Evolutionary conservation across 2,329 filamentous ascomycete genomes (phyloP), one percentile per base, ranked within the genome.

Genomic region (Pseudogymnoascus sp.): DNA sequence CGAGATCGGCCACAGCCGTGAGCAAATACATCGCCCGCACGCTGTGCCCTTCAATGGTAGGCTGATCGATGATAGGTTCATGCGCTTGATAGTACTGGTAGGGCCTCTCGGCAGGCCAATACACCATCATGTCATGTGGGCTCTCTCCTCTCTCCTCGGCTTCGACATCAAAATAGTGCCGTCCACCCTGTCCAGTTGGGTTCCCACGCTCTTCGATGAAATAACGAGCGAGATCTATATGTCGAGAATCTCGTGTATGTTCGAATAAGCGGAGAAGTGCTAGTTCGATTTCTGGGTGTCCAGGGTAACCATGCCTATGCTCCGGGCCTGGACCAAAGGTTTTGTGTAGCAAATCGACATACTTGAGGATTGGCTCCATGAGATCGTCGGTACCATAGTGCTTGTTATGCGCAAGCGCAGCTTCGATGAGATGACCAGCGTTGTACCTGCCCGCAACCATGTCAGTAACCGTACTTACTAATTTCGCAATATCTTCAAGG

Each of bases 11-110:
- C 0, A 81, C 81, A 0, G 80, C 83, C 2, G 82, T 85, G 5
- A 85, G 75, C 1, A 87, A 77, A 68, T 87, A 87, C 77, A 85
- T 80, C 0, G 82, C 83, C 31, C 85, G 76, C 3, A 88, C 84
- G 0, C 81, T 78, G 65, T 87, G 84, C 0, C 84, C 85, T 66
- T 86, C 80, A 49, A 87, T 77, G 0, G 78, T 78, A 34, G 76
- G 65, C 69, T 86, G 84, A 59, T 84, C 75, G 0, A 78, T 67
- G 18, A 87, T 81, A 0, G 83, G 84, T 28, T 71, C 68, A 67
- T 87, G 83, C 0, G 84, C 80, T 70, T 86, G 83, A 62, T 80
- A 78, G 67, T 86, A 85, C 80, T 79, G 81, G 60, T 75, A 70
- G 34, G 69, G 69, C 59, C 71, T 66, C 0, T 69, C 66, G 65